Conservation (phyloP, 225 moss, liverwort and hornwort species). For the Marchantia paleacea region DNA sequence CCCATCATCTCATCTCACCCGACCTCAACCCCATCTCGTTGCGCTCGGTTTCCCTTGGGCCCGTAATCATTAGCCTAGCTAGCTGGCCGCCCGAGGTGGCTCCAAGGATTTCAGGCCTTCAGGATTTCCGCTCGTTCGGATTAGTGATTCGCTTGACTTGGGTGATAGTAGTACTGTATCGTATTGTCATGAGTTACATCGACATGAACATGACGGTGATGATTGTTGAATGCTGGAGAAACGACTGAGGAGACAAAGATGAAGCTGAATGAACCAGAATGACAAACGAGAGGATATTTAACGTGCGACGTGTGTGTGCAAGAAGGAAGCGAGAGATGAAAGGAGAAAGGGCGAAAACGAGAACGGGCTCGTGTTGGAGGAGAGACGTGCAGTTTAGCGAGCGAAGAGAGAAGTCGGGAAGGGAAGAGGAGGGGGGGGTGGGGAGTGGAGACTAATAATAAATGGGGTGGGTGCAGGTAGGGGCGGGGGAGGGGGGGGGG, state of each 20-base stretch:
- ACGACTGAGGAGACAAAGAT: neutral
- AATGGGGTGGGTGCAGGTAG: neutral
- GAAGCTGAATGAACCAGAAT: neutral
- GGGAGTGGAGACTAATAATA: neutral
- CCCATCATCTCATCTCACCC: too few species aligned
- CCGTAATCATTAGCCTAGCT: neutral
- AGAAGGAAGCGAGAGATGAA: neutral
- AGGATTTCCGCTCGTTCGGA: too few species aligned
- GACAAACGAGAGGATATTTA: neutral
- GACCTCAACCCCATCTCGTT: neutral
- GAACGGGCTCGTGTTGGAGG: too few species aligned
- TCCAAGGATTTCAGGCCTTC: too few species aligned
- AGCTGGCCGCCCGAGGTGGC: neutral
- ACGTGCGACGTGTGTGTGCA: slow-evolving; percentile 3
- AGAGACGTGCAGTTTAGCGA: neutral
- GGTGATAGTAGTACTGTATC: too few species aligned
- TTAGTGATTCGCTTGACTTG: too few species aligned
- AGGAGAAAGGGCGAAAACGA: neutral
- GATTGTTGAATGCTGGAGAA: neutral
- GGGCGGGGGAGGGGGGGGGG: too few species aligned
- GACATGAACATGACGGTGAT: neutral
- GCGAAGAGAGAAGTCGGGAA: neutral
- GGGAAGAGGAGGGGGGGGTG: neutral
- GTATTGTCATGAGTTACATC: too few species aligned
- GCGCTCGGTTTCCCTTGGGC: neutral